phyloP scores from a whole-genome alignment of 2,329 filamentous ascomycete genomes.

The Parastagonospora nodorum region DNA sequence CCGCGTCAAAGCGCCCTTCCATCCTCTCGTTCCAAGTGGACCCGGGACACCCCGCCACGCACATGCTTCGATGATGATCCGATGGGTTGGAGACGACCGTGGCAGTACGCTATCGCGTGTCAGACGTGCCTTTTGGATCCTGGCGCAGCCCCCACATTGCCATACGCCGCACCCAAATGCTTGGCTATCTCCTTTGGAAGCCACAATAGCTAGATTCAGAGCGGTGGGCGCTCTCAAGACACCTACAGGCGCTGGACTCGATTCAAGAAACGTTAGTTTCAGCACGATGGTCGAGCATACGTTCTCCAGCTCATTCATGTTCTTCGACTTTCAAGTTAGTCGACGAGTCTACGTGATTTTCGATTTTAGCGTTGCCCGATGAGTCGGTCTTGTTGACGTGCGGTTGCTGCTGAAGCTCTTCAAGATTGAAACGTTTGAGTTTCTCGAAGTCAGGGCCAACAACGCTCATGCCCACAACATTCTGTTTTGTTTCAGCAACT shows the following conservation, averaged over 20 bases:
- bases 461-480: conserved; percentile 78
- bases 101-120: conserved; percentile 23
- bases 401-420: conserved; percentile 67
- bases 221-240: too few species aligned
- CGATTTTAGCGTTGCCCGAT: too few species aligned
- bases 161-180: too few species aligned
- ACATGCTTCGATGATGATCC: conserved; percentile 16
- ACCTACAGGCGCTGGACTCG: too few species aligned
- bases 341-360: too few species aligned
- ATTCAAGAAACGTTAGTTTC: too few species aligned
- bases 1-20: conserved; percentile 16
- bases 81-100: conserved; percentile 31
- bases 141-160: too few species aligned
- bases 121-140: conserved; percentile 3
- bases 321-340: too few species aligned
- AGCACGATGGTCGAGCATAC: too few species aligned
- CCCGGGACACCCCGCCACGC: conserved; percentile 10
- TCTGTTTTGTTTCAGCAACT: conserved; percentile 54
- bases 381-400: background rate
- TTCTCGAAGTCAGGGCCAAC: conserved; percentile 74
- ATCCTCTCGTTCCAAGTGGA: conserved; percentile 11
- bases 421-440: conserved; percentile 78
- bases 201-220: too few species aligned
- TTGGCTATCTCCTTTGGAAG: too few species aligned
- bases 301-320: too few species aligned